Conservation (phyloP, 495 filamentous ascomycete genomes). For the Penicillium silybi region DNA sequence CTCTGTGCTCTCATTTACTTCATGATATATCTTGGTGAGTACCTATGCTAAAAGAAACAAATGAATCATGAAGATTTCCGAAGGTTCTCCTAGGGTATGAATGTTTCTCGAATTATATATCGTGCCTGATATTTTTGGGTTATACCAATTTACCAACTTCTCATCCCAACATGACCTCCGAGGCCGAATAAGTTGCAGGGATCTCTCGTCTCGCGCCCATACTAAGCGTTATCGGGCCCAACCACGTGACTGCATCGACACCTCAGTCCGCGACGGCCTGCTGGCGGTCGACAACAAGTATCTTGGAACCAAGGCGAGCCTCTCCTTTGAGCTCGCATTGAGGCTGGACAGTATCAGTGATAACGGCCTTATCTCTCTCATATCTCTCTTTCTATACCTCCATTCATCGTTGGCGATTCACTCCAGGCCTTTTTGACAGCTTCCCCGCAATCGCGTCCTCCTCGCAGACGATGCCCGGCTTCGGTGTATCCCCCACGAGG, state of each 20-base stretch:
- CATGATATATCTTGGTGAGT: too few relatives aligned
- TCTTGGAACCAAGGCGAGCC: neutral
- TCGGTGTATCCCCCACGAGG: constrained; percentile 29
- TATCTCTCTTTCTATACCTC: neutral
- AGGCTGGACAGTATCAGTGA: neutral
- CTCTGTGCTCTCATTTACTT: too few relatives aligned
- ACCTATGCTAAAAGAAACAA: too few relatives aligned
- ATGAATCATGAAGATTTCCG: too few relatives aligned
- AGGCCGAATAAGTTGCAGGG: neutral
- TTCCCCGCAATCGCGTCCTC: constrained; percentile 43
- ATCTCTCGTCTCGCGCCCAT: neutral
- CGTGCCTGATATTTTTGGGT: too few relatives aligned
- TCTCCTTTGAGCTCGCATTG: neutral
- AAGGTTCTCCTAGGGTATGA: too few relatives aligned
- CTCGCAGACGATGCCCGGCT: constrained; percentile 35
- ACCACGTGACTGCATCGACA: constrained; percentile 12
- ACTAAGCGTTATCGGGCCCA: neutral
- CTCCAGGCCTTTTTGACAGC: constrained; percentile 15
- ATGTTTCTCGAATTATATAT: too few relatives aligned
- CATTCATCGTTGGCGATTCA: neutral
- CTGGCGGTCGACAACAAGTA: constrained; percentile 3
- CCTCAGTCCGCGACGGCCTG: constrained; percentile 3
- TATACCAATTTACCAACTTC: too few relatives aligned
- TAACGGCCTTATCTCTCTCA: neutral
- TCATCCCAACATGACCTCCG: too few relatives aligned